Evolutionary conservation across 176 grass and related monocot species (phyloP).

Genomic region (Thalia dealbata): DNA sequence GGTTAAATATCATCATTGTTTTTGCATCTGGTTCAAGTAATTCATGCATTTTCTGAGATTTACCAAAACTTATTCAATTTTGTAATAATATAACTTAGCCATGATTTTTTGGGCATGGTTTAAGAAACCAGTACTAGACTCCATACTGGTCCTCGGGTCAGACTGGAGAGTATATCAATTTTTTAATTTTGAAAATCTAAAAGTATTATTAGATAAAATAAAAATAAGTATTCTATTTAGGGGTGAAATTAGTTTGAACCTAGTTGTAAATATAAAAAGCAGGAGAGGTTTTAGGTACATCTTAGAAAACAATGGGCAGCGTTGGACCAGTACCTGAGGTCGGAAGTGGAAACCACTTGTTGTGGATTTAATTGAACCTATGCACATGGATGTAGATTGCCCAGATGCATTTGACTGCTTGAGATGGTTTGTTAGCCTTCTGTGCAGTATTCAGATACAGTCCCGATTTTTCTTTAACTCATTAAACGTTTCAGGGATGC

Average conservation of each 20-base stretch:
- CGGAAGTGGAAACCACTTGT: too few species aligned
- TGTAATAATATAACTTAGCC: background rate
- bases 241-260: too few species aligned
- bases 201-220: too few species aligned
- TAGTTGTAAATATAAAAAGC: too few species aligned
- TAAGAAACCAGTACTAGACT: too few species aligned
- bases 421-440: background rate
- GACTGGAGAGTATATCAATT: too few species aligned
- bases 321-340: too few species aligned
- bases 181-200: too few species aligned
- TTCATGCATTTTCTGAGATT: background rate
- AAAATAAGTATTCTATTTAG: too few species aligned
- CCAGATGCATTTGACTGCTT: background rate
- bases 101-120: background rate
- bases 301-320: too few species aligned
- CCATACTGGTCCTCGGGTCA: too few species aligned
- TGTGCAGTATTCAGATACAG: background rate
- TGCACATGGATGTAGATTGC: background rate
- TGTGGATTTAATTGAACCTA: background rate
- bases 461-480: background rate
- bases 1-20: background rate
- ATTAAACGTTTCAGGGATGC: slow-evolving; percentile 46
- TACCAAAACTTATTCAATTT: background rate
- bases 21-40: background rate
- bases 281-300: too few species aligned